These are phyloP conservation scores for Chrysanthemum lavandulifolium DNA, from an alignment of 129 eudicot species.

Conservation along the genomic window DNA sequence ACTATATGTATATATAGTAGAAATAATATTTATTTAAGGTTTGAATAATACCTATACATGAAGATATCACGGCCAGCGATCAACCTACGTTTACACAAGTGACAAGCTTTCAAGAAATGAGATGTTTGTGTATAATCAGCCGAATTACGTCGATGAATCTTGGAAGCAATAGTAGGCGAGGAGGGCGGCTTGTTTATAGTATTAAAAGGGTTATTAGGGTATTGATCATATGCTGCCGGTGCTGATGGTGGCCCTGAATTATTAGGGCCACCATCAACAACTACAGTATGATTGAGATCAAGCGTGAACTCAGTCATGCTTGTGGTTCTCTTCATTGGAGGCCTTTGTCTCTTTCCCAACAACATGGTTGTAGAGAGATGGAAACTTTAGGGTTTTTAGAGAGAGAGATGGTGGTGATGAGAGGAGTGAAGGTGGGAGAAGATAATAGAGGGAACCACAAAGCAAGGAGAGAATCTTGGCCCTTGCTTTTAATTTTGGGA, in stretches of 20 bases:
- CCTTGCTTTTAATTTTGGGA: slow-evolving; percentile 36
- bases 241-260: slow-evolving; percentile 1
- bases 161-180: slow-evolving; percentile 24
- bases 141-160: slow-evolving; percentile 47
- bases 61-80: slow-evolving; percentile 70
- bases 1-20: background rate
- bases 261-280: background rate
- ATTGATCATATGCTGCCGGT: slow-evolving; percentile 1
- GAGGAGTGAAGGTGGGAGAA: slow-evolving; percentile 36
- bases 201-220: slow-evolving; percentile 17
- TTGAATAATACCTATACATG: slow-evolving; percentile 57
- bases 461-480: slow-evolving; percentile 55
- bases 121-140: slow-evolving; percentile 40
- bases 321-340: slow-evolving; percentile 75
- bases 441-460: slow-evolving; percentile 54
- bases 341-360: slow-evolving; percentile 65
- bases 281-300: slow-evolving; percentile 30
- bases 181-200: slow-evolving; percentile 18
- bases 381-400: slow-evolving; percentile 6
- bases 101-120: slow-evolving; percentile 56
- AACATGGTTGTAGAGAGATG: slow-evolving; percentile 34
- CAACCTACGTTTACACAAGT: slow-evolving; percentile 58
- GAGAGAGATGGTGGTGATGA: slow-evolving; percentile 22
- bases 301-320: slow-evolving; percentile 75
- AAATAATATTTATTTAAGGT: no score